These are phyloP conservation scores for Diaporthe ilicicola DNA, from an alignment of 2,329 filamentous ascomycete genomes.

Conservation along the genomic window DNA sequence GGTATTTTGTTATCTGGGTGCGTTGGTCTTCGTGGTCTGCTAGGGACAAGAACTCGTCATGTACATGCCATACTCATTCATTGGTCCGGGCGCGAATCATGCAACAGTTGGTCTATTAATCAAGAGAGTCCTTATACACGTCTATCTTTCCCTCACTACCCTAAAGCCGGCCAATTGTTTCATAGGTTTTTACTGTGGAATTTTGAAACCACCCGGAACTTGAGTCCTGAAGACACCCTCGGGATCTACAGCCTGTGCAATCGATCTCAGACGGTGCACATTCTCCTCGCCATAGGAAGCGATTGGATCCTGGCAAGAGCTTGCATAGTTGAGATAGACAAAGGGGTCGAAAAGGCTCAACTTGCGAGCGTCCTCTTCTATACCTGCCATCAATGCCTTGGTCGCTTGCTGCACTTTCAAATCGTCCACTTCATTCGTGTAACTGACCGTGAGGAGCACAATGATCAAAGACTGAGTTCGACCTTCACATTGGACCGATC, in stretches of 20 bases:
- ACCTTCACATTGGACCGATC: not conserved
- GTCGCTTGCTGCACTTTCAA: not conserved
- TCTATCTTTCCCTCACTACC: too few species aligned
- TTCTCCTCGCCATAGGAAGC: slow-evolving; percentile 33
- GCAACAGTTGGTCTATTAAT: too few species aligned
- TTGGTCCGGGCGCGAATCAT: too few species aligned
- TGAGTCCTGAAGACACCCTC: not conserved
- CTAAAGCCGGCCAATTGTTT: too few species aligned
- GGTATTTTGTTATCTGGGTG: too few species aligned
- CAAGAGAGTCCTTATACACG: too few species aligned
- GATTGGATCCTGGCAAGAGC: slow-evolving; percentile 35
- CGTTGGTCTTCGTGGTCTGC: too few species aligned
- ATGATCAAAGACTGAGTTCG: slow-evolving; percentile 8
- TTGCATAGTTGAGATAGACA: slow-evolving; percentile 36
- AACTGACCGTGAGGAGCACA: not conserved
- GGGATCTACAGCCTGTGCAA: not conserved
- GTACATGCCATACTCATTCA: too few species aligned
- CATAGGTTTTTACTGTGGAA: too few species aligned
- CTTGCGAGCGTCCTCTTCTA: not conserved
- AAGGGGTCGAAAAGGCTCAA: slow-evolving; percentile 25
- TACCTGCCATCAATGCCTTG: not conserved
- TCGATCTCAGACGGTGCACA: slow-evolving; percentile 25
- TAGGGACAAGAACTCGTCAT: too few species aligned
- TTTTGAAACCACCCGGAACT: too few species aligned
- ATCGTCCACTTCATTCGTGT: not conserved